Conservation (phyloP, 768 basidiomycete genomes). For the Collybiopsis luxurians region DNA sequence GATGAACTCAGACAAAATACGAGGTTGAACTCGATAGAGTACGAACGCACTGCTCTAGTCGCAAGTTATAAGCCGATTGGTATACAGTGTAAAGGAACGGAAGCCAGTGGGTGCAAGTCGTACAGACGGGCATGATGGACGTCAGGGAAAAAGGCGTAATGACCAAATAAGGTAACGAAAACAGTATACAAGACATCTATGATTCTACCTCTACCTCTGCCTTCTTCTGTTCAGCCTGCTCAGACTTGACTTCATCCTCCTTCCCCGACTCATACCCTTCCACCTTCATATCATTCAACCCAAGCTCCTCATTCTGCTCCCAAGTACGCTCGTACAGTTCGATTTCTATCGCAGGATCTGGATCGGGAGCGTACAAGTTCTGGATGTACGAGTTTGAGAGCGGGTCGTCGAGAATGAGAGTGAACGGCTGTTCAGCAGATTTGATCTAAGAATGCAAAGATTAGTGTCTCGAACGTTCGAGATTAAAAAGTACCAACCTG, state of each 20-base stretch:
- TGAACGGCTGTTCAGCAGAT: constrained; percentile 76
- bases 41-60: constrained; percentile 83
- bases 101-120: constrained; percentile 62
- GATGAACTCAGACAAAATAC: neutral
- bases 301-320: constrained; percentile 94
- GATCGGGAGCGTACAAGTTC: constrained; percentile 95
- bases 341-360: constrained; percentile 89
- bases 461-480: neutral
- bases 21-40: constrained; percentile 6
- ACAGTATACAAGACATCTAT: too few species aligned
- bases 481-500: constrained; percentile 40
- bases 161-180: too few species aligned
- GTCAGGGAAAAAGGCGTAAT: too few species aligned
- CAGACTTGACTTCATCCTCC: constrained; percentile 23
- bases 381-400: constrained; percentile 95
- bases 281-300: constrained; percentile 86
- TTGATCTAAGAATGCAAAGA: constrained; percentile 54
- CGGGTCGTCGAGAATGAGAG: constrained; percentile 92
- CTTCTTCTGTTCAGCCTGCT: neutral
- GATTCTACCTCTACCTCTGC: neutral
- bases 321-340: constrained; percentile 81
- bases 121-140: constrained; percentile 73
- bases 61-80: constrained; percentile 70
- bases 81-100: constrained; percentile 81
- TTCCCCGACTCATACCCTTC: constrained; percentile 60